Base-by-base conservation (phyloP, 78 protist genomes). In the Dictyostelium citrinum region DNA sequence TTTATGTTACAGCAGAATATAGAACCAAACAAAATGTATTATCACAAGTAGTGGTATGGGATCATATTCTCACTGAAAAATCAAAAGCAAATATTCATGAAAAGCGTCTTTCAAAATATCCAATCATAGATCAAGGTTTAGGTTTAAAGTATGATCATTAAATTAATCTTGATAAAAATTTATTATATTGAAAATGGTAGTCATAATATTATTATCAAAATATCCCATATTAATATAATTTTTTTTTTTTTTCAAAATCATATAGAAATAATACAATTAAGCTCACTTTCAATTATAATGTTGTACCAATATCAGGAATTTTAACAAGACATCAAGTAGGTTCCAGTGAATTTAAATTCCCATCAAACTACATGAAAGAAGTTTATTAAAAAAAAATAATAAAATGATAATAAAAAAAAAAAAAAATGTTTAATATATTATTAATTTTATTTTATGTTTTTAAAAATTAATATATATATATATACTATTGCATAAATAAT, bases 1-100 rank as follows among this genome's bases (percentile, higher is more conserved):
- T 88, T 5, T 88, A 88, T 78, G 71, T 88, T 4, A 67, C 85
- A 16, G 93, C 85, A 6, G 93, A 88, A 88, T 88, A 88, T 67
- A 45, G 51, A 29, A 78, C 93, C 6, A 61, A 58, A 35, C 58
- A 76, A 22, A 78, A 76, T 78, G 85, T 88, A 60, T 51, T 78
- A 24, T 61, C 51, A 35, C 85, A 88, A 88, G 75, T 78, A 12
- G 93, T 88, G 20, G 8, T 88, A 11, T 88, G 93, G 93, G 93
- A 88, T 49, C 17, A 78, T 22, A 88, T 88, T 35, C 24, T 88
- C 2, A 78, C 31, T 11, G 93, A 88, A 5, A 88, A 88, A 68
- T 5, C 43, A 29, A 78, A 78, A 11, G 93, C 93, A 67, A 55
- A 60, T 31, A 76, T 88, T 17, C 70, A 88, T 29, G 82, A 78